These are phyloP conservation scores for Chrysosporium keratinophilum DNA, from an alignment of 2,329 filamentous ascomycete species.

Conservation along the genomic window DNA sequence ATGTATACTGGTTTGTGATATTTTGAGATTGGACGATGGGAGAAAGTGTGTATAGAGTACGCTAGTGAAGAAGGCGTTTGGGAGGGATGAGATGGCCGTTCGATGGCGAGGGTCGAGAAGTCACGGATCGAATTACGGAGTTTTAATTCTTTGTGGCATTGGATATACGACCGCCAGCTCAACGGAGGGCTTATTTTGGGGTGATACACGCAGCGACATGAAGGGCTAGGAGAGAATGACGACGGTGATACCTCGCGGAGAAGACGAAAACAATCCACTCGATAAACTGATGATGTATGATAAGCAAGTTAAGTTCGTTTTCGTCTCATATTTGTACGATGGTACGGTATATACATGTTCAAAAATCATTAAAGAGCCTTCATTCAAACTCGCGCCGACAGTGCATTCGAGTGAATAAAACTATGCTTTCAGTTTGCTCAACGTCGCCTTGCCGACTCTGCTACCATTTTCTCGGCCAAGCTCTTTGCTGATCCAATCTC, in stretches of 20 bases:
- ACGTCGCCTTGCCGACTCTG: constrained; percentile 44
- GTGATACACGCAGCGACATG: no score
- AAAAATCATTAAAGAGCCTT: neutral
- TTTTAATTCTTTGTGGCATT: no score
- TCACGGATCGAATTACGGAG: neutral
- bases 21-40: no score
- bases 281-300: neutral
- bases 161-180: neutral
- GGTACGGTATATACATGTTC: constrained; percentile 7
- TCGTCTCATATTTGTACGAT: constrained; percentile 8
- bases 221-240: no score
- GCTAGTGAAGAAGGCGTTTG: no score
- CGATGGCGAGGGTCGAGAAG: neutral
- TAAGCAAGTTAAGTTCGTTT: neutral
- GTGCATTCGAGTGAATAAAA: neutral
- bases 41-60: no score
- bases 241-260: no score
- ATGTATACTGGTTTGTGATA: neutral
- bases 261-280: no score
- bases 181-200: no score
- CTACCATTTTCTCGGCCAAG: constrained; percentile 45
- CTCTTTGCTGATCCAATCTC: constrained; percentile 46
- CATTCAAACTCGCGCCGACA: neutral
- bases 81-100: no score
- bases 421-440: constrained; percentile 29